These are phyloP conservation scores for Cinnamomum chago DNA, from an alignment of 164 flowering plant genomes.

Conservation along the genomic window DNA sequence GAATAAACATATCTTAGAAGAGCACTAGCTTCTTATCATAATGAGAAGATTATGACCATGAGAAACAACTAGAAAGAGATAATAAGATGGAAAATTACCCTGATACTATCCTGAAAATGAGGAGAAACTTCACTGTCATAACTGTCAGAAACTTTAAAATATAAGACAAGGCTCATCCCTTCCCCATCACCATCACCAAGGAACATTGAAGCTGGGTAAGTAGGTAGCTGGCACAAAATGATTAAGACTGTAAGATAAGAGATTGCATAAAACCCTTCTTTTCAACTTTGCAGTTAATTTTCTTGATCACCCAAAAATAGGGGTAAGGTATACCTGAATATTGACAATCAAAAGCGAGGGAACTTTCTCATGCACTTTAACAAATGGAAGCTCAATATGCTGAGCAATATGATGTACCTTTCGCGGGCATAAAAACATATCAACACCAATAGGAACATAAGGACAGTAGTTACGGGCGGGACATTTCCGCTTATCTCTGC, in stretches of 20 bases:
- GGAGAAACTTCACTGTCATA: conserved; percentile 58
- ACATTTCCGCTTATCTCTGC: conserved; percentile 78
- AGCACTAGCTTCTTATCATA: background rate
- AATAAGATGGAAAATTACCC: conserved; percentile 34
- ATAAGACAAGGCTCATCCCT: conserved; percentile 88
- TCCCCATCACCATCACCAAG: conserved; percentile 87
- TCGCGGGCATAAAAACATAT: conserved; percentile 62
- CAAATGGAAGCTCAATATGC: conserved; percentile 82
- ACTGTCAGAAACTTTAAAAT: conserved; percentile 71
- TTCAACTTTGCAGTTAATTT: background rate
- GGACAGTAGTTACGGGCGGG: conserved; percentile 68
- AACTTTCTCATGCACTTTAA: conserved; percentile 49
- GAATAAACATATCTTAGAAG: background rate
- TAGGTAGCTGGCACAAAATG: conserved; percentile 60
- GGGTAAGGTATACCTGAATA: conserved; percentile 55
- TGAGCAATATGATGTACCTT: conserved; percentile 92
- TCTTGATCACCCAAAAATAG: background rate
- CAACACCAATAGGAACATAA: conserved; percentile 84
- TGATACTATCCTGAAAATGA: conserved; percentile 62
- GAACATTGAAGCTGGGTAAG: conserved; percentile 87
- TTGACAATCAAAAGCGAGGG: conserved; percentile 89
- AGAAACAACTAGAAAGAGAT: background rate
- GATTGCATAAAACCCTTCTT: too few relatives aligned
- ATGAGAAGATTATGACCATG: background rate
- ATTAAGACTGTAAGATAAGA: conserved; percentile 2